Evolutionary conservation across 2,329 filamentous ascomycete genomes (phyloP), one percentile per base, ranked within the genome.

Genomic region (Fusarium subglutinans): DNA sequence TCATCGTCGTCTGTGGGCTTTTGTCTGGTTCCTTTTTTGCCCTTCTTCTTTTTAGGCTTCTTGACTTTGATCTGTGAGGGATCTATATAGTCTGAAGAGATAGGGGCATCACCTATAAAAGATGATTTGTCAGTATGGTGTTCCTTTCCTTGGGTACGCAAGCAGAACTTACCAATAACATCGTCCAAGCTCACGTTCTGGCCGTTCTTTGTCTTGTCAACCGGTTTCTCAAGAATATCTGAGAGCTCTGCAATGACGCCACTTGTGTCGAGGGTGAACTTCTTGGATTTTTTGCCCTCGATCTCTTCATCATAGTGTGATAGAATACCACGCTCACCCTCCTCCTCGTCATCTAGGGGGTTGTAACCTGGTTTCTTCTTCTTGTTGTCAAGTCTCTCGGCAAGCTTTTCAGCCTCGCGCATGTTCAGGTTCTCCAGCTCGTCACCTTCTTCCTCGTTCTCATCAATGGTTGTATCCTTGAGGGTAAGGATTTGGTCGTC

Each of bases 301-400:
- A 98, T 97, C 79, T 98, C 96, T 73, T 98, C 96, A 77, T 98
- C 96, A 79, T 99, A 99, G 77, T 99, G 96, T 20, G 93, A 90
- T 47, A 99, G 84, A 30, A 99, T 91, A 11, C 89, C 88, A 24
- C 88, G 88, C 66, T 91, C 86, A 18, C 89, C 92, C 30, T 88
- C 88, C 35, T 91, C 88, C 50, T 93, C 92, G 40, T 92, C 86
- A 73, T 94, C 85, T 70, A 94, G 92, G 1, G 96, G 95, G 77
- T 99, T 94, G 82, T 99, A 99, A 3, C 91, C 91, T 1, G 93
- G 92, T 80, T 92, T 94, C 82, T 95, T 94, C 87, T 97, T 98
- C 86, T 98, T 98, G 45, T 95, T 84, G 47, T 96, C 91, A 18
- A 98, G 85, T 76, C 90, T 92, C 78, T 98, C 94, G 50, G 90